Evolutionary conservation across 495 filamentous ascomycete species (phyloP), one percentile per base, ranked within the genome.

Genomic region (Hamigera avellanea): DNA sequence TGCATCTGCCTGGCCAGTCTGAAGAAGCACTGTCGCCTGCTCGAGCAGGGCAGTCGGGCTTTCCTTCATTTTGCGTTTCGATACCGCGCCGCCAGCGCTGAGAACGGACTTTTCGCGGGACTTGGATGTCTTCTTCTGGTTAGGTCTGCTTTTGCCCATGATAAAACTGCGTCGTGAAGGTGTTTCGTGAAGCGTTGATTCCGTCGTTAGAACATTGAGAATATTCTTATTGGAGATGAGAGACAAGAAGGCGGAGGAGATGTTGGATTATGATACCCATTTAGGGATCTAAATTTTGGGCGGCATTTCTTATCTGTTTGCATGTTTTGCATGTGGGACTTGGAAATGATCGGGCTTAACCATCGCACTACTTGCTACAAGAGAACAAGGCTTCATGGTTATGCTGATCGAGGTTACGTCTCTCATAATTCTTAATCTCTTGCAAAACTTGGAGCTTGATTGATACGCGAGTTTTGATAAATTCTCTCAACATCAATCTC

Each of bases 1-100:
- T 36, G 70, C 72, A 25, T 78, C 72, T 2, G 78, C 64, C 41
- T 84, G 74, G 33, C 77, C 78, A 27, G 77, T 81, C 46, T 86
- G 76, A 16, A 91, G 69, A 19, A 78, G 70, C 32, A 70, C 63
- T 6, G 75, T 72, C 12, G 86, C 83, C 52, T 81, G 69, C 35
- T 70, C 69, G 49, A 93, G 73, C 23, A 84, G 65, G 33, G 61
- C 55, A 5, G 70, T 58, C 32, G 67, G 61, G 34, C 66, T 60
- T 55, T 64, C 57, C 41, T 59, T 52, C 61, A 66, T 73, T 39
- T 65, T 64, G 36, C 49, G 49, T 57, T 62, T 64, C 35, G 58
- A 64, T 40, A 67, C 41, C 15, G 57, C 55, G 48, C 54, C 53
- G 49, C 60, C 64, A 32, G 57, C 53, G 53, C 64, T 55, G 43